phyloP scores from a whole-genome alignment of 1,284 basidiomycete genomes.

The Malassezia arunalokei region DNA sequence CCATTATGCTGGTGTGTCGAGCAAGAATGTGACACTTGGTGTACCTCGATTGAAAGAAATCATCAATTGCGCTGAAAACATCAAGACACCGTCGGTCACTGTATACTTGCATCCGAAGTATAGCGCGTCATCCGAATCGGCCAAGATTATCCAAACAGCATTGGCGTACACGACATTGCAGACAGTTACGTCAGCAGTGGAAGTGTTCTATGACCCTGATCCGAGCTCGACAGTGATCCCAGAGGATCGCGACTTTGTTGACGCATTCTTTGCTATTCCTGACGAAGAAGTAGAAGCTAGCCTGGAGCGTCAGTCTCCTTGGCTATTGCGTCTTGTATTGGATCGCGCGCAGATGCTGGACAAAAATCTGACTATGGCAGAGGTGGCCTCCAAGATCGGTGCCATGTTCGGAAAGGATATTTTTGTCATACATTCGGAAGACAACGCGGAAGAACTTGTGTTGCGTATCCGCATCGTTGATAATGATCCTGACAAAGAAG shows the following conservation, averaged over 20 bases:
- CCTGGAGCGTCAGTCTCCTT: conserved; percentile 82
- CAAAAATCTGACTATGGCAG: conserved; percentile 86
- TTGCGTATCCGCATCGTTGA: conserved; percentile 84
- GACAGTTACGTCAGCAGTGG: conserved; percentile 86
- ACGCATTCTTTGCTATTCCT: conserved; percentile 98
- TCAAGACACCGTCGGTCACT: conserved; percentile 89
- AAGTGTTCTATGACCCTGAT: conserved; percentile 97
- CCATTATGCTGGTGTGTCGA: conserved; percentile 93
- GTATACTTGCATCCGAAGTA: conserved; percentile 56
- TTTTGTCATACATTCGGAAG: conserved; percentile 97
- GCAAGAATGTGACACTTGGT: conserved; percentile 96
- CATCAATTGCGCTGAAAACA: conserved; percentile 95
- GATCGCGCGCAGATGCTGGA: conserved; percentile 97
- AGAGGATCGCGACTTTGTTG: conserved; percentile 89
- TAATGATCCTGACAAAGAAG: conserved; percentile 78
- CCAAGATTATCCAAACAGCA: conserved; percentile 82
- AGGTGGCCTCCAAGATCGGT: conserved; percentile 83
- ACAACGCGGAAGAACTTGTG: conserved; percentile 92
- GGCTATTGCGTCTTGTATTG: conserved; percentile 90
- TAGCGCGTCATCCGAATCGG: conserved; percentile 50
- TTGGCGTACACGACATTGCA: conserved; percentile 86
- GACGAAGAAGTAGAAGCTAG: conserved; percentile 90
- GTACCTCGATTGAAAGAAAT: conserved; percentile 97
- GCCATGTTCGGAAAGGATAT: conserved; percentile 91
- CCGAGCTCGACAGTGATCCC: conserved; percentile 85